Evolutionary conservation across 1,139 yeast genomes (phyloP).

Genomic region (Candida dubliniensis): DNA sequence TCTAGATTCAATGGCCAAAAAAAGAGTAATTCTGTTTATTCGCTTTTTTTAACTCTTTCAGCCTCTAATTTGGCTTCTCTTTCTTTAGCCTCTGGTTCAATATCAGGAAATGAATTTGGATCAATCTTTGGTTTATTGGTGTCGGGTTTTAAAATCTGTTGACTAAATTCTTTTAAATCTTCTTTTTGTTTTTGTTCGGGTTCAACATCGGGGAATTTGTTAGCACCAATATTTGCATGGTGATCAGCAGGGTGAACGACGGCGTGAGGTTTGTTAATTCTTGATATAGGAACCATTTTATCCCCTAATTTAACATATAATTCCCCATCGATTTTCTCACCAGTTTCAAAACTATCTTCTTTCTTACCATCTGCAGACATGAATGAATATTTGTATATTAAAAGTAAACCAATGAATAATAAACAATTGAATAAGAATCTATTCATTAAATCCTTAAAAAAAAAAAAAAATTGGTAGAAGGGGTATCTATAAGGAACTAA

Average conservation of each 20-base stretch:
- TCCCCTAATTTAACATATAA: conserved; percentile 38
- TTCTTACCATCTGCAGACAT: not conserved
- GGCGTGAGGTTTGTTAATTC: conserved; percentile 43
- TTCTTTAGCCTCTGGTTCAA: conserved; percentile 30
- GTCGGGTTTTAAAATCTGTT: conserved; percentile 24
- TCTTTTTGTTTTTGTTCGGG: conserved; percentile 29
- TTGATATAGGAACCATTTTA: conserved; percentile 35
- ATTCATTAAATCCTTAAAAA: conserved; percentile 10
- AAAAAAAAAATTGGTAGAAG: not conserved
- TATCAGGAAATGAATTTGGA: conserved; percentile 25
- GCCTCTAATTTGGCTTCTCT: conserved; percentile 22
- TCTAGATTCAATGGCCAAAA: too few species aligned
- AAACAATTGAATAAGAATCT: conserved; percentile 11
- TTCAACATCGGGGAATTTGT: conserved; percentile 26
- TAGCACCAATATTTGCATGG: conserved; percentile 12
- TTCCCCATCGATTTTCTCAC: conserved; percentile 22
- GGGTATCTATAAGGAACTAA: not conserved
- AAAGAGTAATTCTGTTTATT: not conserved
- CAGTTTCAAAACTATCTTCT: conserved; percentile 12
- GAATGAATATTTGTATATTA: conserved; percentile 8
- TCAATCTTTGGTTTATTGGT: conserved; percentile 26
- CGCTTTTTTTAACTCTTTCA: conserved; percentile 7
- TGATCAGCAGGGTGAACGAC: conserved; percentile 33
- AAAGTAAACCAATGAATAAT: conserved; percentile 10
- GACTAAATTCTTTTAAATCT: conserved; percentile 12